Conservation (phyloP, 371 early-diverging fungal species). For the Smittium mucronatum region DNA sequence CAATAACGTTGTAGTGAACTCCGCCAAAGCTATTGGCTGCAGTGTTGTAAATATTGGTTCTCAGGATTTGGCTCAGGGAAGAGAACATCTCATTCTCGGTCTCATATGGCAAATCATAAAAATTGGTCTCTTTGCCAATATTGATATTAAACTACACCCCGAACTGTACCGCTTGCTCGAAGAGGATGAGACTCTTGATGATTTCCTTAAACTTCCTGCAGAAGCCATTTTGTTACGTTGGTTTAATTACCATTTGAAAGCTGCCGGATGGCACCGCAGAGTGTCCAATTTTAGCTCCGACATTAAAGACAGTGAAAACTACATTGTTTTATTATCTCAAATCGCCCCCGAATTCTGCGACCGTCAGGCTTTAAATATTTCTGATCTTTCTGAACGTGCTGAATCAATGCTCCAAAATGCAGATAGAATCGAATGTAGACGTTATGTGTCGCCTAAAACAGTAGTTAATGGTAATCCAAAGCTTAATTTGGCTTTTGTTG, state of each 20-base stretch:
- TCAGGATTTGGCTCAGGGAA: slow-evolving; percentile 82
- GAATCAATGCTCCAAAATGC: slow-evolving; percentile 79
- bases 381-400: slow-evolving; percentile 65
- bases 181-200: slow-evolving; percentile 79
- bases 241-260: slow-evolving; percentile 95
- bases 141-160: slow-evolving; percentile 91
- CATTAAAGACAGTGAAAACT: slow-evolving; percentile 89
- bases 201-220: slow-evolving; percentile 77
- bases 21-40: slow-evolving; percentile 95
- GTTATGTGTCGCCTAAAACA: slow-evolving; percentile 85
- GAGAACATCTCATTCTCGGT: slow-evolving; percentile 88
- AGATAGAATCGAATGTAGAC: slow-evolving; percentile 82
- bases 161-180: slow-evolving; percentile 90
- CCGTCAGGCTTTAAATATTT: slow-evolving; percentile 63
- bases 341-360: slow-evolving; percentile 71
- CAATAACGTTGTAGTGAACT: slow-evolving; percentile 92
- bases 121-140: slow-evolving; percentile 82
- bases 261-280: slow-evolving; percentile 71
- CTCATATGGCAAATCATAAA: slow-evolving; percentile 97
- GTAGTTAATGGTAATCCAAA: slow-evolving; percentile 88
- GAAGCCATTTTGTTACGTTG: slow-evolving; percentile 91
- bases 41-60: slow-evolving; percentile 92
- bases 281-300: slow-evolving; percentile 85
- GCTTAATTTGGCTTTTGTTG: slow-evolving; percentile 91
- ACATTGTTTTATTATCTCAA: slow-evolving; percentile 83